These are phyloP conservation scores for Sphaerulina vaccinii DNA, from an alignment of 2,329 filamentous ascomycete species.

Conservation along the genomic window DNA sequence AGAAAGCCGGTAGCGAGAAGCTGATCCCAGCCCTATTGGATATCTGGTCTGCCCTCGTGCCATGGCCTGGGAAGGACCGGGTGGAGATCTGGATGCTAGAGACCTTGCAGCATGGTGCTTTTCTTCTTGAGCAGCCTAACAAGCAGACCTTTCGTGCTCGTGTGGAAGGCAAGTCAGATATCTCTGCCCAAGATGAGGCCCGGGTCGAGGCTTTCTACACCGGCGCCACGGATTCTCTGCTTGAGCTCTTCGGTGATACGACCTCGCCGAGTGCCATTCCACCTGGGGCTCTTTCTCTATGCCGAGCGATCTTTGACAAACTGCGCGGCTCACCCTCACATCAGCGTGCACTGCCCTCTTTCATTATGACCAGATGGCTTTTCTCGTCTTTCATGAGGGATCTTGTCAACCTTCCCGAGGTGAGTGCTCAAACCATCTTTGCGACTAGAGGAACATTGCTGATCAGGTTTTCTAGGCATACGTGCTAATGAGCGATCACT, in stretches of 20 bases:
- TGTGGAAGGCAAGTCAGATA: constrained; percentile 69
- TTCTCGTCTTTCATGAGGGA: constrained; percentile 84
- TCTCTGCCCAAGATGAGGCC: constrained; percentile 70
- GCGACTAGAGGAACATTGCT: constrained; percentile 28
- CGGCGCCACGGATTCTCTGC: constrained; percentile 74
- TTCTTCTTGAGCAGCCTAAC: constrained; percentile 81
- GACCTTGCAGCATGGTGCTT: constrained; percentile 87
- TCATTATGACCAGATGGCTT: constrained; percentile 87
- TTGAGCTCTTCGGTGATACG: constrained; percentile 81
- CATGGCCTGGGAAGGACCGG: constrained; percentile 85
- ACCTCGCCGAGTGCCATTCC: constrained; percentile 78
- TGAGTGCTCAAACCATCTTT: constrained; percentile 36
- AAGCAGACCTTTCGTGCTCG: constrained; percentile 68
- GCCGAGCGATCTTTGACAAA: constrained; percentile 77
- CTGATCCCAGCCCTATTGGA: constrained; percentile 83
- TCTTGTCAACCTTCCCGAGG: constrained; percentile 86
- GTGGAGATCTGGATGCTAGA: constrained; percentile 96
- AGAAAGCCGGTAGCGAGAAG: constrained; percentile 72
- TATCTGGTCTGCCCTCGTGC: constrained; percentile 79
- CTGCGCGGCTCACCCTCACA: constrained; percentile 63
- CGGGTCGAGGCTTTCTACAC: constrained; percentile 87
- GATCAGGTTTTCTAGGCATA: constrained; percentile 48
- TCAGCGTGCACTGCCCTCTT: constrained; percentile 69
- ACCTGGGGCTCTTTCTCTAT: constrained; percentile 77
- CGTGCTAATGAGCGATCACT: constrained; percentile 76